Base-by-base conservation (phyloP, 129 eudicot species). In the Tagetes patula region DNA sequence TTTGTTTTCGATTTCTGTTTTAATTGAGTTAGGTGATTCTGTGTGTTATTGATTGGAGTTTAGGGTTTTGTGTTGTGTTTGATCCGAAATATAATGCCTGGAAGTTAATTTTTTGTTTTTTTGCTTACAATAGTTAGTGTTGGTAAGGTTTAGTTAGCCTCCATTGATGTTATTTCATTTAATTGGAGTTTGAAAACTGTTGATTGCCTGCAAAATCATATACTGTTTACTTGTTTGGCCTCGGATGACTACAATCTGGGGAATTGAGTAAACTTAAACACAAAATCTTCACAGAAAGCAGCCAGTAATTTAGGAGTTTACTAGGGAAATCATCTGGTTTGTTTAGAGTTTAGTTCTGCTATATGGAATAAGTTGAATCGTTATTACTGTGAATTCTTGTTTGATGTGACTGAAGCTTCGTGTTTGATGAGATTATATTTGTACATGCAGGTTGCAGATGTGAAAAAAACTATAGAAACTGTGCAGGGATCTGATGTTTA, bases 391-490 rank as follows among this genome's bases (percentile, higher is more conserved):
- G 42, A 60, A 34, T 7, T 27, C 34, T 1, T 54, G 36, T 30
- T 55, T 43, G 31, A 38, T 62, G 45, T 62, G 67, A 38, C 6
- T 20, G 27, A 20, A 20, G 27, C 27, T 55, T 13, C 40, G 2
- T 54, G 54, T 56, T 20, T 56, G 33, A 39, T 64, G 47, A 13
- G 48, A 39, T 64, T 32, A 12, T 39, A 36, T 39, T 76, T 69
- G 42, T 45, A 73, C 52, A 42, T 68, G 53, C 82, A 85, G 95
- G 89, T 91, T 77, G 82, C 79, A 41, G 91, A 86, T 86, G 91
- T 91, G 69, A 91, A 91, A 86, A 86, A 80, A 78, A 81, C 59
- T 58, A 91, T 91, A 72, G 97, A 91, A 80, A 67, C 77, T 64
- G 82, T 74, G 20, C 91, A 91, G 58, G 97, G 97, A 72, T 47